phyloP scores from a whole-genome alignment of 1,139 yeast species.

The Debaryomyces subglobosus region DNA sequence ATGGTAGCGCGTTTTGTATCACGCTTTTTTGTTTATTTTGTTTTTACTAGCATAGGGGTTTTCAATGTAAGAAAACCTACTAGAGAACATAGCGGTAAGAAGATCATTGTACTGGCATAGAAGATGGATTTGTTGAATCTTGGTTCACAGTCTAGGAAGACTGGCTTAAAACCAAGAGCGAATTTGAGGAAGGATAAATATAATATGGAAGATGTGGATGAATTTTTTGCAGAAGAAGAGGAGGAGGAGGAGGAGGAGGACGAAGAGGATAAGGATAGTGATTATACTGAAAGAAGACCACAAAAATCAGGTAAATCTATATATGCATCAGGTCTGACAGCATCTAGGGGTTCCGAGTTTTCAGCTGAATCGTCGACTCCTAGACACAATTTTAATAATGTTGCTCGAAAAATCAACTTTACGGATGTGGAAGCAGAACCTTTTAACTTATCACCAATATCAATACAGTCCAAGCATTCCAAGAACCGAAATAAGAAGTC shows the following conservation, averaged over 20 bases:
- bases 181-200: slow-evolving; percentile 62
- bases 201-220: slow-evolving; percentile 81
- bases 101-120: not conserved
- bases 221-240: slow-evolving; percentile 61
- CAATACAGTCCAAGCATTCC: slow-evolving; percentile 22
- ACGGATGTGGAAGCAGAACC: slow-evolving; percentile 42
- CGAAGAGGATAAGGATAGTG: slow-evolving; percentile 32
- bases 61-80: not conserved
- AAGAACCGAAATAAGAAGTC: slow-evolving; percentile 29
- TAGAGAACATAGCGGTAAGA: not conserved
- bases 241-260: slow-evolving; percentile 39
- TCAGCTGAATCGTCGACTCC: slow-evolving; percentile 7
- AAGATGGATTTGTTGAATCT: slow-evolving; percentile 53
- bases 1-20: slow-evolving; percentile 15
- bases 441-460: slow-evolving; percentile 36
- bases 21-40: slow-evolving; percentile 12
- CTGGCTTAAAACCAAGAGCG: slow-evolving; percentile 57
- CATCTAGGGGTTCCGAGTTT: not conserved
- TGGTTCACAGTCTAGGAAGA: slow-evolving; percentile 60
- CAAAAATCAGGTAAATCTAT: not conserved
- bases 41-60: slow-evolving; percentile 6
- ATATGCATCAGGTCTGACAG: not conserved
- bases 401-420: slow-evolving; percentile 43
- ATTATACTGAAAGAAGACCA: slow-evolving; percentile 12
- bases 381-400: slow-evolving; percentile 16